phyloP scores from a whole-genome alignment of 257 asterid genomes.

The Scutellaria barbata region DNA sequence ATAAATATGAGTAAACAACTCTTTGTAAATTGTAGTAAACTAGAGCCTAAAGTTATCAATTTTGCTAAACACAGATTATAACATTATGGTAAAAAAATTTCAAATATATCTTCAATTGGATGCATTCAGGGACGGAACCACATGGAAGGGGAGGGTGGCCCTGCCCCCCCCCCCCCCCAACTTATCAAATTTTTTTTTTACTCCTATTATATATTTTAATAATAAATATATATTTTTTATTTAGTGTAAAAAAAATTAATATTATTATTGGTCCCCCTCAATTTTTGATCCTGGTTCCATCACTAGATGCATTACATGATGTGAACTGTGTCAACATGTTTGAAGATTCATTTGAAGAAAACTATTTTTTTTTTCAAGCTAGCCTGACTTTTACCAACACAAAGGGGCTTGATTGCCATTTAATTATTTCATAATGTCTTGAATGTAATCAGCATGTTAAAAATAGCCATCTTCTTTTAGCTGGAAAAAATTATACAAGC shows the following conservation, averaged over 20 bases:
- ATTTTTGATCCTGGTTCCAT: too few relatives aligned
- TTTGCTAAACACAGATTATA: background rate
- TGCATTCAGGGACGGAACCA: too few relatives aligned
- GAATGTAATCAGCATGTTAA: background rate
- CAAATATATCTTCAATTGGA: slow-evolving; percentile 5
- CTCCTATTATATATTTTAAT: too few relatives aligned
- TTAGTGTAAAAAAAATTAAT: too few relatives aligned
- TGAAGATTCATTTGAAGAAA: background rate
- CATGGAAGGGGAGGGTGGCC: too few relatives aligned
- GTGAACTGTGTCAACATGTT: background rate
- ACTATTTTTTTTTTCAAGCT: background rate
- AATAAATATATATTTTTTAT: too few relatives aligned
- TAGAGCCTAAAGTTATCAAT: background rate
- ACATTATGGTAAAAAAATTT: background rate
- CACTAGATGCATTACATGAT: slow-evolving; percentile 19
- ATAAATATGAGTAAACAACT: background rate
- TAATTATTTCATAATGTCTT: background rate
- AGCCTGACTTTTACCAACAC: background rate
- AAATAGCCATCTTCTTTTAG: slow-evolving; percentile 3
- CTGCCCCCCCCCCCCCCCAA: too few relatives aligned
- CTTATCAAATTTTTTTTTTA: too few relatives aligned
- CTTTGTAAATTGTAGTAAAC: background rate
- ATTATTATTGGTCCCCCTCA: too few relatives aligned
- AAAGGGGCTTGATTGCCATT: background rate
- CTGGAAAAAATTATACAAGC: background rate